Evolutionary conservation across 306 rosid species (phyloP), one percentile per base, ranked within the genome.

Genomic region (Vicia faba): DNA sequence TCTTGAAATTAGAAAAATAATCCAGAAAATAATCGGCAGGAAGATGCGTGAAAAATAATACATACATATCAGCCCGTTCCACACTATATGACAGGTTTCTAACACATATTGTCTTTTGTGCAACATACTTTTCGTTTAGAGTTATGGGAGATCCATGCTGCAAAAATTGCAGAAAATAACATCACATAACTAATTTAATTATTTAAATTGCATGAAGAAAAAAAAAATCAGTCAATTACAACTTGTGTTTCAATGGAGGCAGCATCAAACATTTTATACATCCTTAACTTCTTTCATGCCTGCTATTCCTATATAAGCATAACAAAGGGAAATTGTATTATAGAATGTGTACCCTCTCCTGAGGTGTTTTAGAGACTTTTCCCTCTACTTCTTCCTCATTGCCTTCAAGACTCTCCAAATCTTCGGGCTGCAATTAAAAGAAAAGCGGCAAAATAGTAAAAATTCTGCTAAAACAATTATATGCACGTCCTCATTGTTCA

Each of bases 21-120:
- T 48, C 56, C 35, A 50, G 26, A 66, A 67, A 16, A 41, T 20
- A 66, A 26, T 31, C 40, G 5, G 14, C 14, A 31, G 33, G 59
- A 14, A 15, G 16, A 8, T n/a, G 53, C 9, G 38, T 23, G n/a
- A 20, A n/a, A 65, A 29, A 9, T 2, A 20, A 14, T 11, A 84
- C 97, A 65, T 82, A 91, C 97, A 91, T 72, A 78, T 91, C 95
- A 19, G 79, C 15, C 20, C 36, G 77, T 35, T 83, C 80, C 60
- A 88, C 70, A 35, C 49, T 72, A 33, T 18, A 84, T 7, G 87
- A 74, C 56, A 91, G 56, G 72, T 88, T 88, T 53, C 83, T 89
- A 69, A 71, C 82, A 72, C 67, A 84, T 56, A 89, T 70, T 31
- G 87, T 89, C 82, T 84, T 92, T 0, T 81, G 76, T 11, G 60